A percentile compares a stretch with the other conserved stretches of the same genome.
These are phyloP conservation scores for Trichopus zeylanicus DNA, from an alignment of 116 monocot genomes.

Conservation along the genomic window DNA sequence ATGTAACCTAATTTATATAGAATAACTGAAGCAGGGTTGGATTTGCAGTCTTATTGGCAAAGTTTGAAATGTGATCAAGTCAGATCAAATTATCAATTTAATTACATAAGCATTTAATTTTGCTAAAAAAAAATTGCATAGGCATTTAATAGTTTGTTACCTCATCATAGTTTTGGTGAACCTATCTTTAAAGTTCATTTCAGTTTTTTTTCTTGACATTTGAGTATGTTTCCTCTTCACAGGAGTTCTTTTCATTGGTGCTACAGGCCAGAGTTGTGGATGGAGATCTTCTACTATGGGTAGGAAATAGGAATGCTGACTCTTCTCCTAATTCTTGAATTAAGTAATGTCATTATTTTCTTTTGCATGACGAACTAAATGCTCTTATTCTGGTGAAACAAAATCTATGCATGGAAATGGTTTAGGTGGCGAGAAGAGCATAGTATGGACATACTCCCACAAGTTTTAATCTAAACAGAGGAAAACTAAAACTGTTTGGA, in stretches of 20 bases:
- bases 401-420: neutral
- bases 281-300: constrained; percentile 84
- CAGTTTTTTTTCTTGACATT: neutral
- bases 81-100: too few relatives aligned
- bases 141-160: too few relatives aligned
- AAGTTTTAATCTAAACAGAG: neutral
- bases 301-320: constrained; percentile 38
- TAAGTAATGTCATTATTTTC: constrained; percentile 1
- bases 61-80: too few relatives aligned
- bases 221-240: constrained; percentile 9
- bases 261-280: constrained; percentile 61
- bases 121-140: too few relatives aligned
- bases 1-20: too few relatives aligned
- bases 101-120: too few relatives aligned
- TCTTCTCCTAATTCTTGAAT: neutral
- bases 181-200: neutral
- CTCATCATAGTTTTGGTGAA: neutral
- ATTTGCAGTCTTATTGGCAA: too few relatives aligned
- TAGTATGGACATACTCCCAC: neutral
- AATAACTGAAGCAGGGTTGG: too few relatives aligned
- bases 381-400: neutral
- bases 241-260: constrained; percentile 81
- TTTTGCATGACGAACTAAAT: neutral
- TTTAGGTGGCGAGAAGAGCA: neutral
- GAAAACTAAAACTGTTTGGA: neutral